phyloP scores from a whole-genome alignment of 176 grass and related monocot species.

The Zizania latifolia region DNA sequence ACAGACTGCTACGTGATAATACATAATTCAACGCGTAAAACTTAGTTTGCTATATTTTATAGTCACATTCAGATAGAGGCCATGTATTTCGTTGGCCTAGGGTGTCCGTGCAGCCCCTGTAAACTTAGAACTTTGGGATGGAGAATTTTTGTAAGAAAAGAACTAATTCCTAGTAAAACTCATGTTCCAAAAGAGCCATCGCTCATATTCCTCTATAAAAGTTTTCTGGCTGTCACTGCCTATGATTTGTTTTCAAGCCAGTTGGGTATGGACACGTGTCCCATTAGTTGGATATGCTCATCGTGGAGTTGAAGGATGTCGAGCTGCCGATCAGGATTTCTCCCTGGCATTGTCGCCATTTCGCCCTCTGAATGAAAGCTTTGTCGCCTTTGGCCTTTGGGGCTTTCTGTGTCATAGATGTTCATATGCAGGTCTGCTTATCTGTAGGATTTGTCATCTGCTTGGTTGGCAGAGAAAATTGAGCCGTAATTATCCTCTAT shows the following conservation, averaged over 20 bases:
- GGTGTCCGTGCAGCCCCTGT: no score
- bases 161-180: no score
- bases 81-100: no score
- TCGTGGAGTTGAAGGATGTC: not conserved
- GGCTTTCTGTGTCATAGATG: not conserved
- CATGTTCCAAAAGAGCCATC: no score
- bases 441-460: not conserved
- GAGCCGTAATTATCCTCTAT: not conserved
- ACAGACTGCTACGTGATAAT: no score
- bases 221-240: not conserved
- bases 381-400: not conserved
- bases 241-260: not conserved
- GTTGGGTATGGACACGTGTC: not conserved
- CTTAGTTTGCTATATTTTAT: no score
- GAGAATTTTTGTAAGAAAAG: no score
- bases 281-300: not conserved
- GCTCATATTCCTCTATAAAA: not conserved
- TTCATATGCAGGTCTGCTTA: not conserved
- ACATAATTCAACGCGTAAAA: no score
- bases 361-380: not conserved
- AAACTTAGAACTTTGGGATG: no score
- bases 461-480: not conserved
- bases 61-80: no score
- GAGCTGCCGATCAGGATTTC: not conserved
- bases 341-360: not conserved